Conservation (phyloP, 805 yeast genomes). For the Saccharomycopsis sp. region DNA sequence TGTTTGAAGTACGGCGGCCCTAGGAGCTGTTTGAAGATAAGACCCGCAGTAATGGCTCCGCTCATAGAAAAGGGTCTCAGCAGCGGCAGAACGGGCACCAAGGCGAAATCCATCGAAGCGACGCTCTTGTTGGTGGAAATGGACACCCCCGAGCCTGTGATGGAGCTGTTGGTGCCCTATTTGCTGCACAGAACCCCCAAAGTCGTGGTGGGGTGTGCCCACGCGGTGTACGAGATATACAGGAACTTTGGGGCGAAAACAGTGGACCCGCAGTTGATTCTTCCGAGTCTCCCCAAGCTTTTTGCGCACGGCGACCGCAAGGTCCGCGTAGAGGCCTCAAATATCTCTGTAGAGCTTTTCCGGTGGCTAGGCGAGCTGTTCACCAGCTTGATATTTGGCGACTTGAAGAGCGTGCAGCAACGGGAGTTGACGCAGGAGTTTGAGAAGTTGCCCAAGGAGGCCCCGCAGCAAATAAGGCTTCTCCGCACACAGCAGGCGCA, state of each 20-base stretch:
- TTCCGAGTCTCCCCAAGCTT: constrained; percentile 55
- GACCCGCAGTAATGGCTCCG: constrained; percentile 37
- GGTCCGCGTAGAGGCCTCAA: constrained; percentile 74
- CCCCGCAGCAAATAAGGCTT: constrained; percentile 47
- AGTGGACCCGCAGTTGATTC: constrained; percentile 48
- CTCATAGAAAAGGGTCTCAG: constrained; percentile 79
- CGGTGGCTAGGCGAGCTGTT: constrained; percentile 67
- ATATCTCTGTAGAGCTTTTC: constrained; percentile 60
- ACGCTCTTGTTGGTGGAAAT: constrained; percentile 58
- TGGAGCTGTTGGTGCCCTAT: constrained; percentile 61
- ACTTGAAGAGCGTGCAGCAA: constrained; percentile 86
- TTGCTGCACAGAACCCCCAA: constrained; percentile 66
- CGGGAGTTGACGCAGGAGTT: constrained; percentile 71
- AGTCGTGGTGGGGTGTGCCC: constrained; percentile 60
- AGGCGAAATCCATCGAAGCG: constrained; percentile 55
- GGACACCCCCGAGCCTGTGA: constrained; percentile 55
- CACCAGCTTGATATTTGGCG: constrained; percentile 52
- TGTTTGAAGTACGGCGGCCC: constrained; percentile 53
- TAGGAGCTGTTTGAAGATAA: constrained; percentile 34
- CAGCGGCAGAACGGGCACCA: constrained; percentile 71
- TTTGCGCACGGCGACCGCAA: constrained; percentile 82
- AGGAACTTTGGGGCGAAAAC: constrained; percentile 57
- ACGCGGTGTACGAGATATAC: constrained; percentile 50
- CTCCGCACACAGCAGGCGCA: constrained; percentile 48
- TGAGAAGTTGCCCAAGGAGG: constrained; percentile 38